These are phyloP conservation scores for Tulasnella sp. DNA, from an alignment of 768 basidiomycete genomes.

Conservation along the genomic window DNA sequence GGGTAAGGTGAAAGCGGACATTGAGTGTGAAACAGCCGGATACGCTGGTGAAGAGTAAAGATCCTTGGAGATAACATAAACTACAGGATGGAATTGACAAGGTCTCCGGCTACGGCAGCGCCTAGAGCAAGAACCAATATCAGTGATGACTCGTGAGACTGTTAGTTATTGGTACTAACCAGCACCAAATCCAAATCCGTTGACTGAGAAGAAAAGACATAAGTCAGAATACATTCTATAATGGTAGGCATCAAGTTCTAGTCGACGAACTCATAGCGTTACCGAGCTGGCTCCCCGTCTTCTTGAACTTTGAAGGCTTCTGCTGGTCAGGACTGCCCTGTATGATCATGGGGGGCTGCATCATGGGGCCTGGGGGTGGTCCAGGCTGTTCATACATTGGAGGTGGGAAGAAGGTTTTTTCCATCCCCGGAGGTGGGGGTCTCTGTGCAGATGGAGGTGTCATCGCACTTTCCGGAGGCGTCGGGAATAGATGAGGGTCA, in stretches of 20 bases:
- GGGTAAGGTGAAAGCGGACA: too few relatives aligned
- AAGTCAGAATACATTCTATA: background rate
- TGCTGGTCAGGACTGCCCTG: constrained; percentile 3
- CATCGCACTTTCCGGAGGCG: constrained; percentile 6
- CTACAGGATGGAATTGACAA: too few relatives aligned
- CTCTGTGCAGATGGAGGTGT: background rate
- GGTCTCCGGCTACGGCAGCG: too few relatives aligned
- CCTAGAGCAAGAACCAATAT: too few relatives aligned
- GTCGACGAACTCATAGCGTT: constrained; percentile 8
- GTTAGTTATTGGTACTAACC: background rate
- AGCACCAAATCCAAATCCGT: constrained; percentile 14
- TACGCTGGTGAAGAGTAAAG: too few relatives aligned
- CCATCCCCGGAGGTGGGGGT: background rate
- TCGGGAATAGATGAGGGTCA: constrained; percentile 5
- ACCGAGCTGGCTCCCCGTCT: constrained; percentile 6
- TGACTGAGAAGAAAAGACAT: background rate
- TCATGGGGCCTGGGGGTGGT: background rate
- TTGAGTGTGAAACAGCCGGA: too few relatives aligned
- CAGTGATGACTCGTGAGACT: too few relatives aligned
- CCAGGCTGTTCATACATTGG: constrained; percentile 2
- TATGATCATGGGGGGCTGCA: background rate
- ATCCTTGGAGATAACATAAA: too few relatives aligned
- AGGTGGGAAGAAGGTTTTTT: background rate
- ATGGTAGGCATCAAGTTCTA: background rate
- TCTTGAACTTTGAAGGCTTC: constrained; percentile 3